Evolutionary conservation across 164 flowering plant genomes (phyloP).

Genomic region (Platanus orientalis): DNA sequence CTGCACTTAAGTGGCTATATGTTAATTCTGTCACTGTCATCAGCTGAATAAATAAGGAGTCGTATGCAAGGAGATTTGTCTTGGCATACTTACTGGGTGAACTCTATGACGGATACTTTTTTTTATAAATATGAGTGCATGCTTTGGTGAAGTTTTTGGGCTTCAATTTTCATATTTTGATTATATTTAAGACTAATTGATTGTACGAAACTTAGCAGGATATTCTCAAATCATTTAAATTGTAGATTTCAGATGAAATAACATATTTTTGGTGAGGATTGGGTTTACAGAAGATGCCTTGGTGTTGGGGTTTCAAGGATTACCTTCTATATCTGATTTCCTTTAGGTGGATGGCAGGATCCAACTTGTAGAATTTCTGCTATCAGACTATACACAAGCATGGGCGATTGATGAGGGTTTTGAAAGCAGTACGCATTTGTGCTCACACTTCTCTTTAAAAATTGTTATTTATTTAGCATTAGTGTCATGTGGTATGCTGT

Average conservation of each 20-base stretch:
- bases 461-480: background rate
- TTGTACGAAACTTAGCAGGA: background rate
- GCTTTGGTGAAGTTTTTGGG: background rate
- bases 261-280: background rate
- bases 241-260: background rate
- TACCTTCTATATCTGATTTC: background rate
- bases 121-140: background rate
- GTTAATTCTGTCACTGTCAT: background rate
- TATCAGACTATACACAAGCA: constrained; percentile 51
- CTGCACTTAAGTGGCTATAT: background rate
- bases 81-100: background rate
- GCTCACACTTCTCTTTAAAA: too few species aligned
- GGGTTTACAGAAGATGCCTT: background rate
- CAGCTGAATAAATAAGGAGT: background rate
- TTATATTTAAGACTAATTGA: background rate
- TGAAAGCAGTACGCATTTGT: constrained; percentile 45
- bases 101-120: background rate
- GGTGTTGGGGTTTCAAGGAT: background rate
- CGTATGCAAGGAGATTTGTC: background rate
- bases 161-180: background rate
- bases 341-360: constrained; percentile 53
- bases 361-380: constrained; percentile 75
- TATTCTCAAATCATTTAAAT: background rate
- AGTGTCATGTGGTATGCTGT: too few species aligned
- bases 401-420: constrained; percentile 58